Evolutionary conservation across 805 yeast species (phyloP).

Genomic region (Candida gorgasii): DNA sequence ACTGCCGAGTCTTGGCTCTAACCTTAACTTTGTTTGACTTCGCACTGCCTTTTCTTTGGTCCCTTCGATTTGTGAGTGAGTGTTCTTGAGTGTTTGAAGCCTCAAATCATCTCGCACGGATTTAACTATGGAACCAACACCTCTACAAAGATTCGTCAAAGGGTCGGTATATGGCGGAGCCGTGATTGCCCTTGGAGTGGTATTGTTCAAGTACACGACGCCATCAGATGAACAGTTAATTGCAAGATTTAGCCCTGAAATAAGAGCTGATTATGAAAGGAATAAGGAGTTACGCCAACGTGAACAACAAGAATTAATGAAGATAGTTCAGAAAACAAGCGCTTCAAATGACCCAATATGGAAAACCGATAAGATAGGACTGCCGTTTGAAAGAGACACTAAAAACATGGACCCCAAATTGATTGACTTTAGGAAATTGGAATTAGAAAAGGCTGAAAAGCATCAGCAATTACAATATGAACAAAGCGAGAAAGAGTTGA

Average conservation of each 20-base stretch:
- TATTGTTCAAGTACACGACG: conserved; percentile 69
- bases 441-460: conserved; percentile 46
- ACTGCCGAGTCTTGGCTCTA: too few relatives aligned
- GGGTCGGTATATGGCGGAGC: conserved; percentile 62
- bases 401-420: conserved; percentile 34
- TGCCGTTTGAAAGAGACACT: conserved; percentile 64
- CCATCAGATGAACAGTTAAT: conserved; percentile 85
- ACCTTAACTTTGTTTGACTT: neutral
- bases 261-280: conserved; percentile 70
- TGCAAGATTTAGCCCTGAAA: conserved; percentile 76
- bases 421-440: conserved; percentile 48
- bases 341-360: conserved; percentile 76
- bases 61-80: too few relatives aligned
- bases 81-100: too few relatives aligned
- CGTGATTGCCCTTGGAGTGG: conserved; percentile 70
- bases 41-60: too few relatives aligned
- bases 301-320: conserved; percentile 72
- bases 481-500: conserved; percentile 29
- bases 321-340: conserved; percentile 62
- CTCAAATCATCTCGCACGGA: neutral
- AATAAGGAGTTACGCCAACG: conserved; percentile 60
- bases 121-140: conserved; percentile 9
- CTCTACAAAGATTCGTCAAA: conserved; percentile 61
- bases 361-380: conserved; percentile 70
- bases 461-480: conserved; percentile 36